Evolutionary conservation across 108 stramenopile genomes (phyloP), one percentile per base, ranked within the genome.

Genomic region (Stephanodiscus minutulus): DNA sequence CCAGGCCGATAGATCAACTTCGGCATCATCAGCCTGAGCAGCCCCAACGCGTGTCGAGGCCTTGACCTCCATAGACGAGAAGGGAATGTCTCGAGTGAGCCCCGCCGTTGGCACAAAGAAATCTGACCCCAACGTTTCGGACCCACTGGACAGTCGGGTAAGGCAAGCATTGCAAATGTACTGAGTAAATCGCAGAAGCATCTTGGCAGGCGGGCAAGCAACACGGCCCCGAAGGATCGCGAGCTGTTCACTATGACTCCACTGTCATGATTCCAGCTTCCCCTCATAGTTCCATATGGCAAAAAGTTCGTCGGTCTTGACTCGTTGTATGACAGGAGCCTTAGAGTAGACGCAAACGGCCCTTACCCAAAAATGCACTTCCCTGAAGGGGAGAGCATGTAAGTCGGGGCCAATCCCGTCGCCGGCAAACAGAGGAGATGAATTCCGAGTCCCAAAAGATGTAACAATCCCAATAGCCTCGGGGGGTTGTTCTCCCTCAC

Each of bases 251-350:
- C 6, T 15, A 12, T 13, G 49, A 41, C 17, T 49, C 64, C 24
- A 50, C 46, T 48, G 27, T 12, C 49, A 3, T 12, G 10, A 35
- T 22, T 29, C 28, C 10, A 33, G 7, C 41, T 66, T 54, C 64
- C 64, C 64, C 22, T 25, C 50, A 33, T 66, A 66, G 31, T 66
- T 46, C 64, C 64, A 66, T 18, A 66, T 66, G 8, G 46, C 64
- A 27, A 15, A 12, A 2, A 66, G 52, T 29, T 49, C 64, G 20
- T 4, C 18, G 15, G 22, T 12, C 8, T 15, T 66, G 17, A 66
- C 50, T 47, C 25, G 15, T 15, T 46, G 2, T 3, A 66, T 44
- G 11, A 66, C 46, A 1, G 15, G 25, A 17, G 3, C 17, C 8
- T 11, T 15, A 17, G 64, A 48, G 22, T 17, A 49, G 17, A 66